phyloP scores from a whole-genome alignment of 108 stramenopile genomes.

The Nitzschia sp. region DNA sequence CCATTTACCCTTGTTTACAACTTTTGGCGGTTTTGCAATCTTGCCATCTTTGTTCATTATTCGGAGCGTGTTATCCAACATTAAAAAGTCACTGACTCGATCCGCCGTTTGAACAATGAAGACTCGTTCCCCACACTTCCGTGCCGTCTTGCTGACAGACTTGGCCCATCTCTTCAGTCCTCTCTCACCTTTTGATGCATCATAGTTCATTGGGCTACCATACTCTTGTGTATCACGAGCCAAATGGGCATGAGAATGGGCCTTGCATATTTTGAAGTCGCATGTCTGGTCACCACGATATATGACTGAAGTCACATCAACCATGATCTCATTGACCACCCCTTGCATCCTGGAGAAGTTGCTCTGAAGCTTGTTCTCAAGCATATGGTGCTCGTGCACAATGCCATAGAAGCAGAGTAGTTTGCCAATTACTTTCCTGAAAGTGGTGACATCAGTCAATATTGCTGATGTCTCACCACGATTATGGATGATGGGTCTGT shows the following conservation, averaged over 20 bases:
- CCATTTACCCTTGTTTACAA: neutral
- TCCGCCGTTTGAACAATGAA: neutral
- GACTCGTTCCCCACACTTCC: neutral
- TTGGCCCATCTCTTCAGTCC: neutral
- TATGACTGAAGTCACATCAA: neutral
- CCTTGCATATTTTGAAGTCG: neutral
- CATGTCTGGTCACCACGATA: neutral
- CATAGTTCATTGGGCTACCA: neutral
- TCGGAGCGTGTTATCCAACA: neutral
- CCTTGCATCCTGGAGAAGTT: neutral
- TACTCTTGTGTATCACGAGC: neutral
- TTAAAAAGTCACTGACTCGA: neutral
- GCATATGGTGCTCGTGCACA: neutral
- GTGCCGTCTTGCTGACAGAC: neutral
- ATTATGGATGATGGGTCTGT: neutral
- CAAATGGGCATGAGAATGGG: neutral
- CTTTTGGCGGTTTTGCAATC: neutral
- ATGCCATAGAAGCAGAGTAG: neutral
- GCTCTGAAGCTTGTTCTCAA: neutral
- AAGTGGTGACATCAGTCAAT: neutral
- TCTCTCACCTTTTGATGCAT: neutral
- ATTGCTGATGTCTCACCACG: neutral
- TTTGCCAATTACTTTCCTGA: neutral
- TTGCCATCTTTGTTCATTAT: neutral
- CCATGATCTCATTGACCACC: neutral